Conservation (phyloP, 192 early-diverging fungal genomes). For the Paraglomus occultum region DNA sequence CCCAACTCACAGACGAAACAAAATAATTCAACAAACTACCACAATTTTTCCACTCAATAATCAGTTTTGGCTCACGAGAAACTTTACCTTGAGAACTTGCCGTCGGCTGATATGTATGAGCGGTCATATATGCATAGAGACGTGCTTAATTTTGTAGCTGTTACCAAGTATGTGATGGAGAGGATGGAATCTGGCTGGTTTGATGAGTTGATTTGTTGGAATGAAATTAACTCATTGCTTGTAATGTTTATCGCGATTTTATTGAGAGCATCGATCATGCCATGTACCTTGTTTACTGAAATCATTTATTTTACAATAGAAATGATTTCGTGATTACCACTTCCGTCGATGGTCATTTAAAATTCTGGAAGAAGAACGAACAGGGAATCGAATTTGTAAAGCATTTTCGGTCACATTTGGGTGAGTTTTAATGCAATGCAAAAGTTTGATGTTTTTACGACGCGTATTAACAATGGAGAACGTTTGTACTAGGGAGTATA, state of each 20-base stretch:
- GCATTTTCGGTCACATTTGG: conserved; percentile 89
- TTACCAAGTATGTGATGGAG: conserved; percentile 54
- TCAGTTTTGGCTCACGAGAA: conserved; percentile 65
- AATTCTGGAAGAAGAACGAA: conserved; percentile 97
- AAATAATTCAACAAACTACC: not conserved
- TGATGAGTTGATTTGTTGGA: not conserved
- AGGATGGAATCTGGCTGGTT: not conserved
- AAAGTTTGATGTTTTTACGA: not conserved
- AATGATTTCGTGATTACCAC: conserved; percentile 94
- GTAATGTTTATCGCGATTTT: no score
- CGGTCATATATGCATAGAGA: conserved; percentile 96
- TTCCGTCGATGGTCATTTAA: conserved; percentile 93
- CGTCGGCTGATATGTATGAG: conserved; percentile 91
- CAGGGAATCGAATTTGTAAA: conserved; percentile 98
- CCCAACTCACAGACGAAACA: not conserved
- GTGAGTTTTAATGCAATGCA: conserved; percentile 33
- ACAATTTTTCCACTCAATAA: not conserved
- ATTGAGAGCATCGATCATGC: no score
- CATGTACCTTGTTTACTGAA: not conserved
- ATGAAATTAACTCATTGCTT: not conserved
- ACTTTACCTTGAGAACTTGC: conserved; percentile 77
- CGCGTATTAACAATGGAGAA: not conserved
- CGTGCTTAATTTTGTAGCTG: conserved; percentile 71
- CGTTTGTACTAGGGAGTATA: conserved; percentile 39
- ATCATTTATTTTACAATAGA: conserved; percentile 33